Conservation (phyloP, 1,139 yeast species). For the Geotrichum siamense region DNA sequence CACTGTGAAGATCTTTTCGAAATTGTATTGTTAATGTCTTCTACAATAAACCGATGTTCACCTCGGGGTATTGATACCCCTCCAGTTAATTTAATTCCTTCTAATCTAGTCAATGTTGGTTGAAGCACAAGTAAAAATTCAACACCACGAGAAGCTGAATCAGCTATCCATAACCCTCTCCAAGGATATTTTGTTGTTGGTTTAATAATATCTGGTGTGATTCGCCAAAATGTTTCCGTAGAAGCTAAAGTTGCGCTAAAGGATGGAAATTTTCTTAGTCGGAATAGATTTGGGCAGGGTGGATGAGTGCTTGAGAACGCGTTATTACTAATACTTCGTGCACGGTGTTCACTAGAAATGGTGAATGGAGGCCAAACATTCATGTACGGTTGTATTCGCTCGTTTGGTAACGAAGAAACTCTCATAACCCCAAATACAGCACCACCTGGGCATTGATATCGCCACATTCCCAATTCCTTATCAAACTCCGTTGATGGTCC, state of each 20-base stretch:
- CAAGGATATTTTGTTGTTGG: conserved; percentile 20
- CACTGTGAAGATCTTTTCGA: conserved; percentile 24
- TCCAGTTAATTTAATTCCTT: conserved; percentile 31
- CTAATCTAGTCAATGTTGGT: conserved; percentile 23
- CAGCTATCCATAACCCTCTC: conserved; percentile 30
- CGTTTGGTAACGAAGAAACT: conserved; percentile 19
- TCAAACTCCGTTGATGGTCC: conserved; percentile 9
- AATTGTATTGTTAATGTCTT: conserved; percentile 21
- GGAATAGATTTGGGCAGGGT: conserved; percentile 21
- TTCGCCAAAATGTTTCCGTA: conserved; percentile 21
- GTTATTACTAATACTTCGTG: conserved; percentile 23
- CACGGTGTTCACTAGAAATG: conserved; percentile 23
- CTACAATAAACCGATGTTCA: conserved; percentile 27
- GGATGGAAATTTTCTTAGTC: conserved; percentile 22
- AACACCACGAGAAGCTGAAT: conserved; percentile 18
- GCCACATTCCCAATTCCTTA: conserved; percentile 16
- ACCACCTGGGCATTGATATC: conserved; percentile 10
- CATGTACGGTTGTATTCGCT: conserved; percentile 23
- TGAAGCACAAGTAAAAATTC: conserved; percentile 27
- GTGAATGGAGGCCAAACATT: conserved; percentile 26
- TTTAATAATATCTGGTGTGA: conserved; percentile 14
- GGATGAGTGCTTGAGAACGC: conserved; percentile 18
- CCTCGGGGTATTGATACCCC: conserved; percentile 31
- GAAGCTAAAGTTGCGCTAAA: conserved; percentile 20
- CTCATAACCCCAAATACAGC: conserved; percentile 20